Evolutionary conservation across 805 yeast species (phyloP).

Genomic region (Ogataea nakhonphanomensis): DNA sequence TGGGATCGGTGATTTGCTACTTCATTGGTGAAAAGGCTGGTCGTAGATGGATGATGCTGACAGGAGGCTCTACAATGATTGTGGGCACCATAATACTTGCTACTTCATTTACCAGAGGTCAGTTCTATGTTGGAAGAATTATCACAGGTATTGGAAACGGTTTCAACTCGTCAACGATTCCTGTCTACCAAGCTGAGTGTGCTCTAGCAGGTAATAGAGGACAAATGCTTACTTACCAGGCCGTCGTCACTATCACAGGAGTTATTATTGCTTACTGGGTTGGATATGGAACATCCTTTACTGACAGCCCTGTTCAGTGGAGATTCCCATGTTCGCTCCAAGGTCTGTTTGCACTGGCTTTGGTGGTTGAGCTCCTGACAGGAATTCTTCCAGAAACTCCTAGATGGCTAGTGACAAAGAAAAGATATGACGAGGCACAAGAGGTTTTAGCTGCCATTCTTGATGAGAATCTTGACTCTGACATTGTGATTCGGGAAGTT

Average conservation of each 20-base stretch:
- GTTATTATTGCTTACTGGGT: constrained; percentile 26
- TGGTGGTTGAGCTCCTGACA: constrained; percentile 14
- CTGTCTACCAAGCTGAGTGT: constrained; percentile 46
- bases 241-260: background rate
- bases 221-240: constrained; percentile 26
- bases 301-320: constrained; percentile 28
- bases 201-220: constrained; percentile 38
- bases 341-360: constrained; percentile 19
- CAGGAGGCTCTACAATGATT: constrained; percentile 33
- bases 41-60: constrained; percentile 36
- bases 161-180: constrained; percentile 42
- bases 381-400: constrained; percentile 40
- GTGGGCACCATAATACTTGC: constrained; percentile 32
- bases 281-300: constrained; percentile 35
- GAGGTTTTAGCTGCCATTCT: constrained; percentile 37
- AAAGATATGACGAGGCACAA: constrained; percentile 41
- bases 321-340: constrained; percentile 38
- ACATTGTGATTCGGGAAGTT: constrained; percentile 29
- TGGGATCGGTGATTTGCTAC: constrained; percentile 8
- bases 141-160: constrained; percentile 46
- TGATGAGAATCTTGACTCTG: constrained; percentile 19
- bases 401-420: constrained; percentile 39
- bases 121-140: constrained; percentile 42
- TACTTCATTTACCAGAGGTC: constrained; percentile 39
- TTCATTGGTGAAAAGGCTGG: constrained; percentile 35